Percentiles rank a stretch among this genome's conserved stretches.
phyloP scores from a whole-genome alignment of 2,329 filamentous ascomycete species.

The Phoma herbarum region DNA sequence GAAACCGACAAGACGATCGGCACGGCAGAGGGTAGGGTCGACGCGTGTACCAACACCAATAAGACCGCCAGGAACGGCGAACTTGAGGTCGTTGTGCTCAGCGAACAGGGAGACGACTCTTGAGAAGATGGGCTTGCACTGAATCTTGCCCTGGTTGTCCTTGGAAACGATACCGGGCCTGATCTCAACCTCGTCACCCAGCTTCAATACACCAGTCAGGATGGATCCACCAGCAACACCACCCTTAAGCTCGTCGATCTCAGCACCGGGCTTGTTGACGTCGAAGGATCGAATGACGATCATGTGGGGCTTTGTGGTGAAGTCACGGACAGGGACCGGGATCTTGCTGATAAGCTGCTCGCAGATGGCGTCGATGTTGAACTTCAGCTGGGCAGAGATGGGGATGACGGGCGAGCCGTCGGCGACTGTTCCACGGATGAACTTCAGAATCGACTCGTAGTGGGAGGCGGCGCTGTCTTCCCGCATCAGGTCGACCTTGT shows the following conservation, averaged over 20 bases:
- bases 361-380: slow-evolving; percentile 99
- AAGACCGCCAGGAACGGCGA: slow-evolving; percentile 94
- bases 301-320: slow-evolving; percentile 93
- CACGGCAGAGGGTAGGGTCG: slow-evolving; percentile 96
- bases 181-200: slow-evolving; percentile 98
- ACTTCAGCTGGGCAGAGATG: slow-evolving; percentile 96
- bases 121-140: slow-evolving; percentile 97
- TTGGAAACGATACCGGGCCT: slow-evolving; percentile 97
- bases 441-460: slow-evolving; percentile 97
- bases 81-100: slow-evolving; percentile 98
- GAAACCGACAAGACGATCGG: slow-evolving; percentile 97
- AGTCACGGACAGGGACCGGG: slow-evolving; percentile 89
- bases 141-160: slow-evolving; percentile 90
- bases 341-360: slow-evolving; percentile 96
- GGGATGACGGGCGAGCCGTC: slow-evolving; percentile 95
- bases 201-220: slow-evolving; percentile 93
- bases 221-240: slow-evolving; percentile 98
- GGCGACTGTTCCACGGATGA: slow-evolving; percentile 96
- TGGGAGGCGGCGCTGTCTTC: slow-evolving; percentile 93
- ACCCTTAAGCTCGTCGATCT: slow-evolving; percentile 98
- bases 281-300: slow-evolving; percentile 99
- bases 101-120: slow-evolving; percentile 95
- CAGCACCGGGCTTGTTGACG: slow-evolving; percentile 99
- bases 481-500: slow-evolving; percentile 99
- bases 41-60: slow-evolving; percentile 97